These are phyloP conservation scores for Pythium folliculosum DNA, from an alignment of 352 stramenopile genomes.

Conservation along the genomic window DNA sequence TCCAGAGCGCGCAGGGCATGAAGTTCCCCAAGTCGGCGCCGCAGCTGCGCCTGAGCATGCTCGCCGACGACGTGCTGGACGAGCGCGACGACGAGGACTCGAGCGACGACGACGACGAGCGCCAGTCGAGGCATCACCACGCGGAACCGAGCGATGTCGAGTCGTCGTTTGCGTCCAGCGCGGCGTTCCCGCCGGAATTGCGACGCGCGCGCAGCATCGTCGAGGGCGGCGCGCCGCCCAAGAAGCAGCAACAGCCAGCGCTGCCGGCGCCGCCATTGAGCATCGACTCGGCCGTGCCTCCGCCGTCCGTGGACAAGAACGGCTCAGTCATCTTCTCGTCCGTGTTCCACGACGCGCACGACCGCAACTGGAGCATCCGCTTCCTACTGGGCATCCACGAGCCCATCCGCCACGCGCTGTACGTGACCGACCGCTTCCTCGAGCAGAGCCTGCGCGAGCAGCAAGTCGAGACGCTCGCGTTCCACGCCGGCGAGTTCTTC, in stretches of 20 bases:
- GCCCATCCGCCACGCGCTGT: constrained; percentile 77
- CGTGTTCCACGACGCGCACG: constrained; percentile 47
- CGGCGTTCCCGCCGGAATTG: constrained; percentile 17
- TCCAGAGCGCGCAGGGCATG: constrained; percentile 28
- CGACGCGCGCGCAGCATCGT: constrained; percentile 16
- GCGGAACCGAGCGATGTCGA: constrained; percentile 14
- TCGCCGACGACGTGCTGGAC: constrained; percentile 17
- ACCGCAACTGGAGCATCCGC: constrained; percentile 73
- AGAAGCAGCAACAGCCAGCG: constrained; percentile 1
- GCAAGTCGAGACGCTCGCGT: constrained; percentile 40
- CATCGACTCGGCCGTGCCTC: constrained; percentile 42
- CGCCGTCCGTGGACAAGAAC: constrained; percentile 37
- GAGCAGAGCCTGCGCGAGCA: constrained; percentile 47
- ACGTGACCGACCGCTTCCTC: constrained; percentile 82
- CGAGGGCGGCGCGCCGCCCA: neutral
- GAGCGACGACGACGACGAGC: neutral
- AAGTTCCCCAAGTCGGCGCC: constrained; percentile 32
- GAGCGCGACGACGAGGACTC: constrained; percentile 19
- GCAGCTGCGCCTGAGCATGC: constrained; percentile 22
- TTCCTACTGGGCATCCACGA: constrained; percentile 81
- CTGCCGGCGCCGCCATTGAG: constrained; percentile 16
- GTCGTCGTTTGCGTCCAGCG: constrained; percentile 16
- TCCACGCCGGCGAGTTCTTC: constrained; percentile 75
- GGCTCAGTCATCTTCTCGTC: constrained; percentile 76
- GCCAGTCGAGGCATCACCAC: neutral